Conservation (phyloP, 2,329 filamentous ascomycete genomes). For the Cladosporium phlei region DNA sequence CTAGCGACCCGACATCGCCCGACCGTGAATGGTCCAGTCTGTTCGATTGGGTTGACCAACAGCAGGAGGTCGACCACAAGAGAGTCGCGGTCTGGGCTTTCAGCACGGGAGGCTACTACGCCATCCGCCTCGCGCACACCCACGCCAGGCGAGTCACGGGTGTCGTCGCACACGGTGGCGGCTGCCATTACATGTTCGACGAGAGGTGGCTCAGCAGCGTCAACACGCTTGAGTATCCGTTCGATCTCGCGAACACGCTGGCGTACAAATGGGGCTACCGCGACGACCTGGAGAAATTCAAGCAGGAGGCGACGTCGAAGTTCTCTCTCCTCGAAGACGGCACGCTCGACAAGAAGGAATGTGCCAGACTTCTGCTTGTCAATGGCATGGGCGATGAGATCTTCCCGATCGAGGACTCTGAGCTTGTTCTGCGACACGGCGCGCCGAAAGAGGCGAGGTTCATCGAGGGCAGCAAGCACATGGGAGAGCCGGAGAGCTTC, state of each 20-base stretch:
- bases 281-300: conserved; percentile 42
- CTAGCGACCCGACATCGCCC: conserved; percentile 44
- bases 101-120: conserved; percentile 56
- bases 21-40: conserved; percentile 53
- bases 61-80: conserved; percentile 44
- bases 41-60: conserved; percentile 50
- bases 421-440: conserved; percentile 50
- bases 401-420: conserved; percentile 58
- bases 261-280: conserved; percentile 47
- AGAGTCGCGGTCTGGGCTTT: conserved; percentile 53
- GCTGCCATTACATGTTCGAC: conserved; percentile 56
- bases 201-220: conserved; percentile 50
- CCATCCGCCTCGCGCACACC: conserved; percentile 54
- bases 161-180: conserved; percentile 52
- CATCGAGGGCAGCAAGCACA: conserved; percentile 42
- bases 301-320: conserved; percentile 45
- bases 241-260: conserved; percentile 50
- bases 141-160: conserved; percentile 49
- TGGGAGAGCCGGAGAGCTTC: conserved; percentile 49
- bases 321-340: conserved; percentile 54
- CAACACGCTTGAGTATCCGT: conserved; percentile 56
- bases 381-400: conserved; percentile 58
- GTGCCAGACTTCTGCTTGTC: conserved; percentile 50
- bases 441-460: conserved; percentile 50
- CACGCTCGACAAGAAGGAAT: conserved; percentile 48